A percentile compares a stretch with the other conserved stretches of the same genome.
Evolutionary conservation across 495 filamentous ascomycete genomes (phyloP).

Genomic region (Neurospora hispaniola): DNA sequence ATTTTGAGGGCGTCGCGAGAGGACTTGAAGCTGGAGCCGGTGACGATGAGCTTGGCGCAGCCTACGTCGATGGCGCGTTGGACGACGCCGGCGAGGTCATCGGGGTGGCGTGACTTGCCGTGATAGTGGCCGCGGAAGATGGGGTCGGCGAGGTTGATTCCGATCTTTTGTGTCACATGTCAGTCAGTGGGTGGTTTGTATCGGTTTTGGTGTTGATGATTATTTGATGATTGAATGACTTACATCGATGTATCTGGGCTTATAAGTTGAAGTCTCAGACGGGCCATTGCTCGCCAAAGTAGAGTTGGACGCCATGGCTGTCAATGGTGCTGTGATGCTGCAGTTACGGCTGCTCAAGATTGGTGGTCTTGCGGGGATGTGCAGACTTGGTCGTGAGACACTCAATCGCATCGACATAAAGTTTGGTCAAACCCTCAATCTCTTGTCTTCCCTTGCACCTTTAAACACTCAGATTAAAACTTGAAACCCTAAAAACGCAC

Average conservation of each 20-base stretch:
- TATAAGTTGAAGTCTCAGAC: conserved; percentile 17
- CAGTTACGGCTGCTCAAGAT: neutral
- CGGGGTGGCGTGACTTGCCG: conserved; percentile 66
- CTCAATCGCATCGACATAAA: conserved; percentile 8
- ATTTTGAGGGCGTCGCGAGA: conserved; percentile 65
- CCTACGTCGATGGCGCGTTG: conserved; percentile 64
- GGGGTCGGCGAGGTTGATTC: conserved; percentile 87
- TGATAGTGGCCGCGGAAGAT: conserved; percentile 79
- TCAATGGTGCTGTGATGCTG: neutral
- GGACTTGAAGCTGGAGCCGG: conserved; percentile 77
- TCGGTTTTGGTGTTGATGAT: too few species aligned
- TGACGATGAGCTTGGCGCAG: conserved; percentile 83
- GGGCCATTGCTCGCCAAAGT: neutral
- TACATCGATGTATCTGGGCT: conserved; percentile 52
- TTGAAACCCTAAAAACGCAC: neutral
- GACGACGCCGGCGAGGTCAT: conserved; percentile 68
- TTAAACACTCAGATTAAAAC: neutral
- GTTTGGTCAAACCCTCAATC: neutral
- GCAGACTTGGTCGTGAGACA: neutral
- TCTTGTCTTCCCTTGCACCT: neutral
- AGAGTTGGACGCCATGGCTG: conserved; percentile 11
- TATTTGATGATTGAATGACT: conserved; percentile 7
- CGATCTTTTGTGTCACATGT: conserved; percentile 38
- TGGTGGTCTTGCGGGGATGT: conserved; percentile 4
- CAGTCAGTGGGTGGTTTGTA: neutral